A percentile compares a stretch with the other conserved stretches of the same genome.
Evolutionary conservation across 2,329 filamentous ascomycete genomes (phyloP).

Genomic region (Hypoxylon sp.): DNA sequence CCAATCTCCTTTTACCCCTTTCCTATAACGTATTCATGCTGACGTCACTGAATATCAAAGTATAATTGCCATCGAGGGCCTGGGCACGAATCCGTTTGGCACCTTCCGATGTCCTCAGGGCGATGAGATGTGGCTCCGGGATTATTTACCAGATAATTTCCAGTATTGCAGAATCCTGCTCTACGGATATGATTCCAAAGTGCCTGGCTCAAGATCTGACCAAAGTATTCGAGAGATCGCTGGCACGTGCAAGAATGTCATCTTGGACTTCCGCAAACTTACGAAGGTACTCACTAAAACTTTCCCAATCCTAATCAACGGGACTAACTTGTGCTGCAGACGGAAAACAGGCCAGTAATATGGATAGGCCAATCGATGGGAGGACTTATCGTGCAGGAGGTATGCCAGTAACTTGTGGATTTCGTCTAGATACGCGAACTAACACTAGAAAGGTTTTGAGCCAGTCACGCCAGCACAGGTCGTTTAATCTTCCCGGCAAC

Average conservation of each 20-base stretch:
- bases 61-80: conserved; percentile 16
- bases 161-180: conserved; percentile 3
- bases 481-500: neutral
- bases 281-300: neutral
- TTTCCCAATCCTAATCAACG: neutral
- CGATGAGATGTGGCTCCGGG: conserved; percentile 19
- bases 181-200: conserved; percentile 21
- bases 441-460: conserved; percentile 3
- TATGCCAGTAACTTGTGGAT: neutral
- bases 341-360: conserved; percentile 8
- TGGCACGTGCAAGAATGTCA: conserved; percentile 12
- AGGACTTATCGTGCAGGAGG: conserved; percentile 12
- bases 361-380: conserved; percentile 24
- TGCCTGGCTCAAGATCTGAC: conserved; percentile 7
- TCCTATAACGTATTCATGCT: neutral
- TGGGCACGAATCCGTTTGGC: conserved; percentile 18
- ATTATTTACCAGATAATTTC: conserved; percentile 9
- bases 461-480: conserved; percentile 6
- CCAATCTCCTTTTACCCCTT: neutral
- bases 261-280: conserved; percentile 8
- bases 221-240: conserved; percentile 13
- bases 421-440: neutral
- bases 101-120: conserved; percentile 13
- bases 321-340: neutral
- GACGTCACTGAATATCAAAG: neutral